Base-by-base conservation (phyloP, 306 rosid genomes). In the Prunus dulcis region DNA sequence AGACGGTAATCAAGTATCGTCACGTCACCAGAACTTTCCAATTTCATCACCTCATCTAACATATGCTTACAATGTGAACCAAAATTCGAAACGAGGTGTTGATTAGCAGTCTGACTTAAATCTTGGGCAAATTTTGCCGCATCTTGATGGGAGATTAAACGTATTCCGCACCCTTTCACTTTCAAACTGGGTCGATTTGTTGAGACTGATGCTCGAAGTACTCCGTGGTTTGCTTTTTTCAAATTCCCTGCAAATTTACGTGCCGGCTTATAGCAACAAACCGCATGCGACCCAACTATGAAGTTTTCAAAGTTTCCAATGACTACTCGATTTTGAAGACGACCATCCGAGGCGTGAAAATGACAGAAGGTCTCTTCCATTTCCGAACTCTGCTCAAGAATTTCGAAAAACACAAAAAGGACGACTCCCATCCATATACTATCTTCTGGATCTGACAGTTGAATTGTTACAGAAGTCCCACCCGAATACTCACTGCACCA, bases 91-190 rank as follows among this genome's bases (percentile, higher is more conserved):
- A 23, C 13, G 6, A 6, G 10, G 13, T n/a, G 30, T n/a, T 20
- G 46, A 4, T 2, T 34, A 46, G 1, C 1, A 38, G 1, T 25
- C 23, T 28, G 34, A 19, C n/a, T 22, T 19, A 78, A 12, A 2
- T 55, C 0, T 8, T 12, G 1, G 18, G 7, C 3, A 12, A 78
- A 71, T 22, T 7, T 14, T 38, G 56, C 57, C 23, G 13, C 72
- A 23, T 52, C 10, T 10, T 63, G 17, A 9, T 71, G 3, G 3
- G 4, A 62, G 5, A 78, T 15, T 23, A 52, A 22, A 51, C 23
- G 58, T 22, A 52, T 8, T 12, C 4, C 72, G 43, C 58, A 78
- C 53, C 32, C 58, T 18, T 45, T 78, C 50, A 78, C 66, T 47
- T 38, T 45, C n/a, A 64, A 0, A 34, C 34, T 3, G 0, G 49